Base-by-base conservation (phyloP, 2,329 filamentous ascomycete genomes). In the Didymella glomerata region DNA sequence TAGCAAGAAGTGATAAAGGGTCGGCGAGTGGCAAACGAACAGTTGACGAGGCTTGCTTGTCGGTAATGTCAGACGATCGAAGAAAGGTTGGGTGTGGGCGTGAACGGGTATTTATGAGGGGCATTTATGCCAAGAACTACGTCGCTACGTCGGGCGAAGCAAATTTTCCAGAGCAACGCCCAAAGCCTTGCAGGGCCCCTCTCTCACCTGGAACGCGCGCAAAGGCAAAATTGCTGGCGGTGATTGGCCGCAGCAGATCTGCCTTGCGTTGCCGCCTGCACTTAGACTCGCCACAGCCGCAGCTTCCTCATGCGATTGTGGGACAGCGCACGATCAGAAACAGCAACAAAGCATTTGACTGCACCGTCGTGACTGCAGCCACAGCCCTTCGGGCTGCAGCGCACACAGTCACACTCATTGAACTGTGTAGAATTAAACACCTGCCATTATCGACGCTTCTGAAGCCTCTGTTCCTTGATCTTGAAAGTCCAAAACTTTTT, bases 251-350 rank as follows among this genome's bases (percentile, higher is more conserved):
- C 27, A 34, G n/a, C 24, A 18, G 55, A 53, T 51, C 54, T 57
- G 54, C 51, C 50, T 41, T 51, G 45, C 53, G 44, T 63, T 62
- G 66, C 66, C 66, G 66, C 66, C 66, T 51, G 48, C 52, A 56
- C 34, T 51, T 40, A 30, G 51, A 40, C 49, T 68, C 49, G 66
- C 66, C 66, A 68, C 66, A 67, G 65, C 61, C 61, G 36, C 66
- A 68, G 54, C 64, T 65, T 59, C 60, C 57, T 65, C 63, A 66
- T 59, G 63, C 63, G 61, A 67, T 59, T 61, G 56, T 40, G 36
- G 36, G 18, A 40, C 36, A 40, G 18, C 36, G 36, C 36, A 40
- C 36, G 36, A 40, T 40, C 36, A 40, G 55, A 44, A 48, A 30
- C 48, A 52, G 34, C 48, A 57, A 42, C 48, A 57, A 30, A 52